A percentile compares a stretch with the other conserved stretches of the same genome.
These are phyloP conservation scores for Volvox africanus DNA, from an alignment of 139 green algal genomes.

Conservation along the genomic window DNA sequence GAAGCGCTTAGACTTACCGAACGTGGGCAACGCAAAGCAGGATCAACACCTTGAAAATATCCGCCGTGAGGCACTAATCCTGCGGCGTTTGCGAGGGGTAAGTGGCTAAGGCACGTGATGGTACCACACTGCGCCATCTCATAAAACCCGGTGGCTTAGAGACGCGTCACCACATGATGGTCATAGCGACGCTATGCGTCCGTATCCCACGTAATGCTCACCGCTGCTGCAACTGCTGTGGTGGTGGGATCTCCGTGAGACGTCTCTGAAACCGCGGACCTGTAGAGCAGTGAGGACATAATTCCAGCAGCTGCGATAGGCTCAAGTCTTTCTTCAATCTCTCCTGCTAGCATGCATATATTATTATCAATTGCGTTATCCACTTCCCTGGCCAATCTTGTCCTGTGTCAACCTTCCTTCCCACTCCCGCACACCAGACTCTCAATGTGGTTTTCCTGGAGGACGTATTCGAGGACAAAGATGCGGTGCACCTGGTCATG, in stretches of 20 bases:
- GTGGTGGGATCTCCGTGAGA: no score
- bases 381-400: neutral
- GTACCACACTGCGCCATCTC: no score
- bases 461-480: constrained; percentile 85
- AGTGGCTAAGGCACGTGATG: neutral
- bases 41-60: constrained; percentile 86
- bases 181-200: no score
- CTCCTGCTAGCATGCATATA: neutral
- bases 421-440: constrained; percentile 39
- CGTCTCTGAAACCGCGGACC: no score
- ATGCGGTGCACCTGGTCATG: constrained; percentile 86
- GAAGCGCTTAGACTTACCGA: constrained; percentile 80
- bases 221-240: no score
- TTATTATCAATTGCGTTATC: neutral
- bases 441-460: constrained; percentile 88
- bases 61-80: constrained; percentile 70
- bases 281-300: no score
- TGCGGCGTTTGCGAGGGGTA: constrained; percentile 75
- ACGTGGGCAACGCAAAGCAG: constrained; percentile 72
- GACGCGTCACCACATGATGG: no score
- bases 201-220: no score
- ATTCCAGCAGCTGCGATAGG: no score
- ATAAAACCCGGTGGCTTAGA: no score
- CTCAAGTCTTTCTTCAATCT: no score
- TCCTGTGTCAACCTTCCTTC: neutral